Evolutionary conservation across 768 basidiomycete species (phyloP), one percentile per base, ranked within the genome.

Genomic region (Exidia glandulosa): DNA sequence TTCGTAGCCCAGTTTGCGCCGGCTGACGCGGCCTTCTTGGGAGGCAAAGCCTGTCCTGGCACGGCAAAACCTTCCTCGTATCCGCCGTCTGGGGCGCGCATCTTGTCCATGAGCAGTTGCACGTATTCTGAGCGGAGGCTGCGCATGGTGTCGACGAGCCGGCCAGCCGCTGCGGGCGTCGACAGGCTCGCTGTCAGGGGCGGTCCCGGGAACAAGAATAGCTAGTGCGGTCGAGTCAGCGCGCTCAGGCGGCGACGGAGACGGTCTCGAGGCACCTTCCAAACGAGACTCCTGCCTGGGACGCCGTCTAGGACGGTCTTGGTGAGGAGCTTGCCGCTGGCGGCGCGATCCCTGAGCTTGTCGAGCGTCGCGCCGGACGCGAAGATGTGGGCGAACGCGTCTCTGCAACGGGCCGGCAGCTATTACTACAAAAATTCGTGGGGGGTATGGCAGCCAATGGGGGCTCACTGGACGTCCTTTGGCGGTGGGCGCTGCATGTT

Each of bases 81-180:
- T 58, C 84, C 85, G 5, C 90, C 91, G 70, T 95, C 93, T 14
- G 93, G 93, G 0, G 92, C 87, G 55, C 79, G 83, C 76, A 92
- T 83, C 67, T 86, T 84, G 64, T 88, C 80, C 57, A 81, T 72
- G 31, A 92, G 70, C 50, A 86, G 71, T 16, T 74, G 69, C 7
- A 77, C 74, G 71, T 86, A 95, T 56, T 75, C 71, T 61, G 75
- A 75, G 45, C 90, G 82, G 32, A 78, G 77, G 4, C 63, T 63
- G 16, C 78, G 77, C 54, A 90, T 63, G 7, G 71, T 57, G 29
- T 67, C 64, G 32, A 71, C 27, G 7, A 54, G 1, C 27, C 50
- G 50, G 25, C 27, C 50, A 7, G 50, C 27, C 19, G 14, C 14
- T 6, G 30, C 50, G 4, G 50, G 50, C 9, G 50, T 54, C 16